A percentile compares a stretch with the other conserved stretches of the same genome.
Evolutionary conservation across 192 early-diverging fungal species (phyloP).

Genomic region (Podila horticola): DNA sequence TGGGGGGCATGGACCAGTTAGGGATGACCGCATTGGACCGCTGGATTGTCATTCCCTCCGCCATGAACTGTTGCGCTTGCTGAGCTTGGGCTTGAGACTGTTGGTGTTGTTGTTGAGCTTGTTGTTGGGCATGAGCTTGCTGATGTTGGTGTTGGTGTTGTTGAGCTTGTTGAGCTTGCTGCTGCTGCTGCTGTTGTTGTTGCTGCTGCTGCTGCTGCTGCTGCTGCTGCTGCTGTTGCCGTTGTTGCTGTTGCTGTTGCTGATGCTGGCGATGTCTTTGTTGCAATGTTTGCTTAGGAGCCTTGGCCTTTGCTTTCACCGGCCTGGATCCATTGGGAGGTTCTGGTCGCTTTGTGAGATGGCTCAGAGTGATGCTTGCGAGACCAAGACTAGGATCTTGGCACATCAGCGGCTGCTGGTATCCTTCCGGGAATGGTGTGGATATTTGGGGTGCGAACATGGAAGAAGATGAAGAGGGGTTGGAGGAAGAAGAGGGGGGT

Average conservation of each 20-base stretch:
- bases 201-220: not conserved
- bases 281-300: not conserved
- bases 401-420: conserved; percentile 34
- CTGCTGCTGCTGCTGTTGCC: not conserved
- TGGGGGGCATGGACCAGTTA: conserved; percentile 63
- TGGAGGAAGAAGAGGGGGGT: not conserved
- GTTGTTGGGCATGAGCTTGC: conserved; percentile 16
- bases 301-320: not conserved
- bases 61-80: conserved; percentile 12
- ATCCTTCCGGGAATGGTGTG: conserved; percentile 17
- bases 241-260: conserved; percentile 6
- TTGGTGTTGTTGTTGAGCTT: conserved; percentile 21
- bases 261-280: not conserved
- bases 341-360: conserved; percentile 27
- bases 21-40: conserved; percentile 46
- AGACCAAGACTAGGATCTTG: conserved; percentile 41
- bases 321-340: not conserved
- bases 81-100: not conserved
- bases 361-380: conserved; percentile 24
- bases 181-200: conserved; percentile 20
- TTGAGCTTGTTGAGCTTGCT: conserved; percentile 10
- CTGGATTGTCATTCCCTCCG: conserved; percentile 11
- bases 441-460: conserved; percentile 29
- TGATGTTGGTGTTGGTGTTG: conserved; percentile 25
- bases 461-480: conserved; percentile 16